Percentiles rank a stretch among this genome's conserved stretches.
phyloP scores from a whole-genome alignment of 2,329 filamentous ascomycete genomes.

The Curvularia hawaiiensis region DNA sequence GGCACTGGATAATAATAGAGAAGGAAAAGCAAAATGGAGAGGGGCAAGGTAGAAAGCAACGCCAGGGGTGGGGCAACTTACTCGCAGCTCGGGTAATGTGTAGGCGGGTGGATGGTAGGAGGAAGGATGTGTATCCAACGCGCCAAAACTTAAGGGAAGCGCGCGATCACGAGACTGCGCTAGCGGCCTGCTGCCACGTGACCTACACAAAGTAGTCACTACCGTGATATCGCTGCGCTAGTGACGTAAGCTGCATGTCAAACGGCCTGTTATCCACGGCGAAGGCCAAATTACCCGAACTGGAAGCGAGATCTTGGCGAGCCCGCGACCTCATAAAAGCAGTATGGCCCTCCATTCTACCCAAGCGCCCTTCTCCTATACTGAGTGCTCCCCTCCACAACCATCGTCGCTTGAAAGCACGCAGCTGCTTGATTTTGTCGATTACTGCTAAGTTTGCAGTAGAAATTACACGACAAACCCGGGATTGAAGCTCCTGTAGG shows the following conservation, averaged over 20 bases:
- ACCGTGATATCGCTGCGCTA: background rate
- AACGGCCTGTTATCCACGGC: slow-evolving; percentile 2
- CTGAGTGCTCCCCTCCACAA: background rate
- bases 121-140: slow-evolving; percentile 21
- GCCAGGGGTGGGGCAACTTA: slow-evolving; percentile 18
- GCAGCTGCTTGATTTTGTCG: background rate
- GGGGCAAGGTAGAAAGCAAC: background rate
- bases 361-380: background rate
- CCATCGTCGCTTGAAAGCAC: background rate
- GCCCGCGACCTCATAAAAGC: slow-evolving; percentile 5
- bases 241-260: slow-evolving; percentile 15
- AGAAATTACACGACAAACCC: too few species aligned
- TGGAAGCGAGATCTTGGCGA: slow-evolving; percentile 9
- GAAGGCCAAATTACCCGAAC: slow-evolving; percentile 1
- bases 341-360: background rate
- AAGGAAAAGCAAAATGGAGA: background rate
- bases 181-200: background rate
- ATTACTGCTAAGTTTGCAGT: background rate
- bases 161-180: slow-evolving; percentile 26
- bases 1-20: background rate
- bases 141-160: slow-evolving; percentile 14
- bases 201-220: background rate
- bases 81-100: slow-evolving; percentile 31
- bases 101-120: slow-evolving; percentile 23
- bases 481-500: background rate